A percentile compares a stretch with the other conserved stretches of the same genome.
These are phyloP conservation scores for Artemisia argyi DNA, from an alignment of 129 eudicot genomes.

Conservation along the genomic window DNA sequence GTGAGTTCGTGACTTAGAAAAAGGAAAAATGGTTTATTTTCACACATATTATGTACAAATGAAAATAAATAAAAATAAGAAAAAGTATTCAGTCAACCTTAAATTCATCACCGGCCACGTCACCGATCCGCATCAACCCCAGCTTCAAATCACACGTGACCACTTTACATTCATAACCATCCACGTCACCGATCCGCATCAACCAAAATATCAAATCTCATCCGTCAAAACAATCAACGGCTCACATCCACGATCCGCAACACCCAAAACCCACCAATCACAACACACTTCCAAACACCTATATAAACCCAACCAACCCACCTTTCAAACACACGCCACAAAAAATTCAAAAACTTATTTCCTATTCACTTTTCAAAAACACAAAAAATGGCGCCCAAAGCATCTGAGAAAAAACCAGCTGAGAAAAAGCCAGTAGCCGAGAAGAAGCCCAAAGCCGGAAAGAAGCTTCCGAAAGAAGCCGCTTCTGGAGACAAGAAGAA, in stretches of 20 bases:
- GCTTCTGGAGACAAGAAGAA: conserved; percentile 29
- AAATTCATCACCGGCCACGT: no score
- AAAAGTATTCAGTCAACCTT: no score
- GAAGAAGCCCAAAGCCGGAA: conserved; percentile 35
- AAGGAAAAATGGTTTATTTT: no score
- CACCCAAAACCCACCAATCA: conserved; percentile 4
- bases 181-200: conserved; percentile 1
- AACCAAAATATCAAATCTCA: neutral
- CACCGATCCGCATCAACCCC: no score
- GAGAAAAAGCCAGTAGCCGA: conserved; percentile 46
- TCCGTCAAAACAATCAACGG: conserved; percentile 9
- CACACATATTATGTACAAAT: no score
- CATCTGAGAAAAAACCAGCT: conserved; percentile 39
- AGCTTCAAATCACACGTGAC: neutral
- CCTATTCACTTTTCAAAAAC: no score
- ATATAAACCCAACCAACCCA: neutral
- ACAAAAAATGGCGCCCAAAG: conserved; percentile 44
- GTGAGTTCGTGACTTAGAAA: no score
- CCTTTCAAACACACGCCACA: no score
- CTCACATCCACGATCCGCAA: neutral
- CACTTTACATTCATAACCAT: no score
- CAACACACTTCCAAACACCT: neutral
- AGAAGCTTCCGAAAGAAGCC: conserved; percentile 33
- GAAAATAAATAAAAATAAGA: no score
- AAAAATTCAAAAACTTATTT: no score